Evolutionary conservation across 2,329 filamentous ascomycete genomes (phyloP).

Genomic region (Apiospora rasikravindrae): DNA sequence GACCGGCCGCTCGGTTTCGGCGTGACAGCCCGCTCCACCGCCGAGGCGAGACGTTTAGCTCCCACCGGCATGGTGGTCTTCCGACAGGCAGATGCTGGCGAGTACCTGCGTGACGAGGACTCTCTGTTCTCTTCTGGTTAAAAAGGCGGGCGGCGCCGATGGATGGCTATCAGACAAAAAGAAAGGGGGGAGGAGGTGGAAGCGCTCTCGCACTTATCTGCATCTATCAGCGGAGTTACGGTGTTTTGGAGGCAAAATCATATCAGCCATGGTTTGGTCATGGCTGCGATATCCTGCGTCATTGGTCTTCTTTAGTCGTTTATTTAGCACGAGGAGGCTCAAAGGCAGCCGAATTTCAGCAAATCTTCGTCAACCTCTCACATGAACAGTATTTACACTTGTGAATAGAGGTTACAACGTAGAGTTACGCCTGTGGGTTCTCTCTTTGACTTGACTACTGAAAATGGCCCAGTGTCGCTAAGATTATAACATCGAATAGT

Average conservation of each 20-base stretch:
- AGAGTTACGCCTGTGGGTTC: not conserved
- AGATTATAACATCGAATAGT: not conserved
- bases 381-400: not conserved
- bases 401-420: no score
- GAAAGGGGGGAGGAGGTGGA: not conserved
- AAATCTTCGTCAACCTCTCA: not conserved
- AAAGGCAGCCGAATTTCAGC: slow-evolving; percentile 10
- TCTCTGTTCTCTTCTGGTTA: slow-evolving; percentile 62
- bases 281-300: slow-evolving; percentile 16
- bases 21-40: slow-evolving; percentile 84
- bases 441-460: not conserved
- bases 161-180: slow-evolving; percentile 11
- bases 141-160: not conserved
- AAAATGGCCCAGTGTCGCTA: not conserved
- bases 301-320: slow-evolving; percentile 18
- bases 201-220: slow-evolving; percentile 17
- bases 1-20: slow-evolving; percentile 95
- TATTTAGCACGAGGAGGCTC: slow-evolving; percentile 6
- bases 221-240: slow-evolving; percentile 16
- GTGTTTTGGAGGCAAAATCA: slow-evolving; percentile 16
- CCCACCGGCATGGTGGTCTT: slow-evolving; percentile 91
- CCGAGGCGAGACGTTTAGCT: slow-evolving; percentile 82
- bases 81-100: slow-evolving; percentile 90
- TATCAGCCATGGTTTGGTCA: slow-evolving; percentile 13
- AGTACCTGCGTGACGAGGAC: slow-evolving; percentile 87